Base-by-base conservation (phyloP, 2,329 filamentous ascomycete genomes). In the Fusarium redolens region DNA sequence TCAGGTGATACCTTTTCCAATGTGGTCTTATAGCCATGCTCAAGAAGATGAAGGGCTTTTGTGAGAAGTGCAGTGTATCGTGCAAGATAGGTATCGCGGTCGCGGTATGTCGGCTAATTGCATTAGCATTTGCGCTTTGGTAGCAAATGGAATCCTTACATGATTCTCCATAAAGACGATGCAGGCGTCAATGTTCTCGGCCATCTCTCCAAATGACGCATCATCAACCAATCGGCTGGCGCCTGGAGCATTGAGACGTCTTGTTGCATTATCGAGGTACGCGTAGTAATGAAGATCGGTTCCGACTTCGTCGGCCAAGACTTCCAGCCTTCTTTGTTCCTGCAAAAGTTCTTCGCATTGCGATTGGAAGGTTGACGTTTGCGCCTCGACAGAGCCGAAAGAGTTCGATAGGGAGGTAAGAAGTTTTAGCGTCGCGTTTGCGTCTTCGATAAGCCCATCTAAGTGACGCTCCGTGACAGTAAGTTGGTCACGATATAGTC, bases 231-330 rank as follows among this genome's bases (percentile, higher is more conserved):
- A 87, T 64, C 92, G 94, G 54, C 93, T 92, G 25, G 96, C 95
- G 2, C 95, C 95, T 0, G 96, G 95, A 1, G 95, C 95, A 84
- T 98, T 98, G 65, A 99, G 89, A 18, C 95, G 90, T 61, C 95
- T 89, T 1, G 95, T 97, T 68, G 96, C 95, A 51, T 92, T 95
- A 72, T 99, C 96, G 10, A 99, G 88, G 79, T 97, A 98, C 25
- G 93, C 90, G 81, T 99, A 99, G 82, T 97, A 98, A 79, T 95
- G 92, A n/a, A 98, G 85, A 76, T 98, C 97, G 30, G 93, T 93
- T 31, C 93, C 92, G 63, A 99, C 92, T 65, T 95, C 92, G 74
- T 97, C 90, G 5, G 95, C 94, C 45, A 99, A 87, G 73, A 88
- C 89, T 69, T 93, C 91, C 44, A 98, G 87, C 30, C 93, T 90